These are phyloP conservation scores for Apophysomyces variabilis DNA, from an alignment of 371 early-diverging fungal species.

Conservation along the genomic window DNA sequence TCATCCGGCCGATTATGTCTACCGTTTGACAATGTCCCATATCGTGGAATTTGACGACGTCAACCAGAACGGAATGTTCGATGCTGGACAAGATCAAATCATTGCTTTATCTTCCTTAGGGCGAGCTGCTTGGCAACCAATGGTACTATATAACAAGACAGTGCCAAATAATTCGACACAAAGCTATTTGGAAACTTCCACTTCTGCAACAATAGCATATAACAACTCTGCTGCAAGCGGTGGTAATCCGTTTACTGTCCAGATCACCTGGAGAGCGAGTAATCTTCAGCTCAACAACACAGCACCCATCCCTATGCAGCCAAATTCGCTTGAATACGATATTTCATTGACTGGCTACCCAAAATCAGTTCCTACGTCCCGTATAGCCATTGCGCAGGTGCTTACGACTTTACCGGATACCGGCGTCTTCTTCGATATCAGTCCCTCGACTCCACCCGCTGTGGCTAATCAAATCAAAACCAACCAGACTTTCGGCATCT, in stretches of 20 bases:
- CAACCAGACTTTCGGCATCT: slow-evolving; percentile 47
- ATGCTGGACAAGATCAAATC: slow-evolving; percentile 34
- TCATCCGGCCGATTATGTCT: slow-evolving; percentile 43
- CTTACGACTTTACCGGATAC: slow-evolving; percentile 17
- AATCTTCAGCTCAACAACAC: slow-evolving; percentile 50
- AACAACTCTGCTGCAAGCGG: slow-evolving; percentile 23
- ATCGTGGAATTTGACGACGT: slow-evolving; percentile 48
- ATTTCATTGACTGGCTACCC: slow-evolving; percentile 35
- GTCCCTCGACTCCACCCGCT: slow-evolving; percentile 43
- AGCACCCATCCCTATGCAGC: slow-evolving; percentile 41
- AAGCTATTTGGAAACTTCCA: slow-evolving; percentile 35
- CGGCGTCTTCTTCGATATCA: slow-evolving; percentile 36
- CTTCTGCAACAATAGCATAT: slow-evolving; percentile 27
- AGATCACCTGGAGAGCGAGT: slow-evolving; percentile 36
- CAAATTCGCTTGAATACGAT: slow-evolving; percentile 49
- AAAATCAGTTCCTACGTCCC: slow-evolving; percentile 17
- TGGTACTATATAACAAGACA: slow-evolving; percentile 39
- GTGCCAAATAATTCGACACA: slow-evolving; percentile 32
- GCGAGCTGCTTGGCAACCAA: slow-evolving; percentile 36
- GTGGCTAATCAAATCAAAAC: slow-evolving; percentile 46
- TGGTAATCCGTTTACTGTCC: slow-evolving; percentile 22
- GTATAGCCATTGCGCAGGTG: slow-evolving; percentile 36
- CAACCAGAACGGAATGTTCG: slow-evolving; percentile 51
- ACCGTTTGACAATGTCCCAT: slow-evolving; percentile 39
- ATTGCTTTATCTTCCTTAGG: slow-evolving; percentile 31